A percentile compares a stretch with the other conserved stretches of the same genome.
Evolutionary conservation across 2,329 filamentous ascomycete species (phyloP).

Genomic region (Mycosphaerella sp.): DNA sequence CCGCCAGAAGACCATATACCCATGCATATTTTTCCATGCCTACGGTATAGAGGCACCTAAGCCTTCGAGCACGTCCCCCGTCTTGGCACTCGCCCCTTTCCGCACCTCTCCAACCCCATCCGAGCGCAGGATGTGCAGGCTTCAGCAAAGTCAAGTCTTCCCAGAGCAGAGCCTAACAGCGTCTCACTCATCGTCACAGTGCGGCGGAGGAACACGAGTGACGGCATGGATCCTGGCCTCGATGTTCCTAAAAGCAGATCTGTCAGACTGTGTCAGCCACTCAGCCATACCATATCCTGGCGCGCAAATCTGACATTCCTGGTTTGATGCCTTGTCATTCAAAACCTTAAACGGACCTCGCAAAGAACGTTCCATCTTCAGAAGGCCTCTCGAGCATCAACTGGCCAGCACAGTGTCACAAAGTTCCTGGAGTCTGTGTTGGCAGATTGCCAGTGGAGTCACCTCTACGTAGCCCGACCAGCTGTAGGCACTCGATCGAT

Average conservation of each 20-base stretch:
- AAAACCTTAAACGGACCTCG: neutral
- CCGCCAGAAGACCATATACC: neutral
- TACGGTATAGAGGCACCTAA: neutral
- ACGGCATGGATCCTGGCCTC: neutral
- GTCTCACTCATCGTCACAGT: neutral
- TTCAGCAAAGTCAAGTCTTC: neutral
- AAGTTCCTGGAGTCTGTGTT: neutral
- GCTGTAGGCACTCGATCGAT: too few relatives aligned
- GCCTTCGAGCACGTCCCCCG: neutral
- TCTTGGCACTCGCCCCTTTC: neutral
- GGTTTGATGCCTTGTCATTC: neutral
- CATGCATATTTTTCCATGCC: neutral
- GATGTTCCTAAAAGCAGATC: neutral
- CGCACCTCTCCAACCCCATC: neutral
- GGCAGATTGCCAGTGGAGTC: too few relatives aligned
- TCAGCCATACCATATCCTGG: neutral
- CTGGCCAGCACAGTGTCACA: neutral
- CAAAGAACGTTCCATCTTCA: neutral
- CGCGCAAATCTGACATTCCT: neutral
- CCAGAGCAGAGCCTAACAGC: neutral
- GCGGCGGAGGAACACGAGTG: neutral
- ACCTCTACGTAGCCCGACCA: too few relatives aligned
- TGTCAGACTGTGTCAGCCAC: neutral
- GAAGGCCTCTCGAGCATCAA: neutral
- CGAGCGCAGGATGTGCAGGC: neutral